Percentiles rank a stretch among this genome's conserved stretches.
These are phyloP conservation scores for Lentinula aciculospora DNA, from an alignment of 768 basidiomycete genomes.

Conservation along the genomic window DNA sequence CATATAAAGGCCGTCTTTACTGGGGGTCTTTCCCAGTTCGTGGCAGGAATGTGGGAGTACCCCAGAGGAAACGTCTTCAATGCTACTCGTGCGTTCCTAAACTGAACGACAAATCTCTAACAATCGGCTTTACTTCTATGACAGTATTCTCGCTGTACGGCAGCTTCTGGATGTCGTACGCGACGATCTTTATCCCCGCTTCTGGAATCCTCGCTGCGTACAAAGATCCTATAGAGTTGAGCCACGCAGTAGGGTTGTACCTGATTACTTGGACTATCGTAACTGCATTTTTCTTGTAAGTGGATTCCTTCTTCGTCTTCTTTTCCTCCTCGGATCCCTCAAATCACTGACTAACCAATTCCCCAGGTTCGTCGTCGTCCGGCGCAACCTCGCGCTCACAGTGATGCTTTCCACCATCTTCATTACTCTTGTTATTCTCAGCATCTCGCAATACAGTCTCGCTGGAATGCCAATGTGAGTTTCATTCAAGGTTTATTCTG, in stretches of 20 bases:
- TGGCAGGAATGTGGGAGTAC: slow-evolving; percentile 81
- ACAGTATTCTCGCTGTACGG: slow-evolving; percentile 70
- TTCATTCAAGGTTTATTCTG: not conserved
- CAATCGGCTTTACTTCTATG: not conserved
- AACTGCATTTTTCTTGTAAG: slow-evolving; percentile 60
- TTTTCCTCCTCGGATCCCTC: not conserved
- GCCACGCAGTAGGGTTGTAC: slow-evolving; percentile 61
- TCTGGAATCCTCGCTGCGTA: slow-evolving; percentile 55
- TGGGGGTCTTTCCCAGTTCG: slow-evolving; percentile 71
- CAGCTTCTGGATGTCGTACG: slow-evolving; percentile 79
- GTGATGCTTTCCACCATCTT: slow-evolving; percentile 1
- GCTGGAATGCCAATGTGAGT: slow-evolving; percentile 14
- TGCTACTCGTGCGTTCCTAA: slow-evolving; percentile 55
- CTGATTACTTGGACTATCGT: slow-evolving; percentile 63
- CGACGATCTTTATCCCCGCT: slow-evolving; percentile 60
- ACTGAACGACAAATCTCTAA: too few relatives aligned
- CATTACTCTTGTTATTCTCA: not conserved
- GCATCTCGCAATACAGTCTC: slow-evolving; percentile 14
- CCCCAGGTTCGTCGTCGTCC: not conserved
- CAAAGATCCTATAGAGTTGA: slow-evolving; percentile 31
- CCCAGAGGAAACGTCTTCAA: slow-evolving; percentile 58
- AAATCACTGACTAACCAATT: not conserved
- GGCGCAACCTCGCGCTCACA: slow-evolving; percentile 1
- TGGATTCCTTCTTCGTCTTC: slow-evolving; percentile 13
- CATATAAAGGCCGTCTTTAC: slow-evolving; percentile 38